Evolutionary conservation across 202 grass and related monocot genomes (phyloP).

Genomic region (Carex arenaria): DNA sequence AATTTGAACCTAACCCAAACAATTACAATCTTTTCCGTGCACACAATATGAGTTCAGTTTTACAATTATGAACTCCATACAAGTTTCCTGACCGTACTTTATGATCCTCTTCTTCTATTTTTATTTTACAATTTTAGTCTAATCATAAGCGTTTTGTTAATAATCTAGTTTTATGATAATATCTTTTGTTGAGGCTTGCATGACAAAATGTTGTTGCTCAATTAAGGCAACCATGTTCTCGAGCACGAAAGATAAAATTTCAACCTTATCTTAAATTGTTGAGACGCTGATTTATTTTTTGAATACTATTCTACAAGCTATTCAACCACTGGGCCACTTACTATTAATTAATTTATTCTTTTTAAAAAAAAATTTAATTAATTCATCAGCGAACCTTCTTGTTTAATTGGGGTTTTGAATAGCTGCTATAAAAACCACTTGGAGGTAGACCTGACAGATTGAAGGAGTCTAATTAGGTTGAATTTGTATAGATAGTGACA

Average conservation of each 20-base stretch:
- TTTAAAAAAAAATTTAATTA: neutral
- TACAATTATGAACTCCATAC: neutral
- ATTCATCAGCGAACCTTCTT: neutral
- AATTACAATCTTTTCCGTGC: too few species aligned
- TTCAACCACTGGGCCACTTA: neutral
- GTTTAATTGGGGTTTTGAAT: neutral
- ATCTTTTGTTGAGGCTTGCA: constrained; percentile 2
- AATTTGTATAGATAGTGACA: neutral
- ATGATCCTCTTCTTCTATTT: neutral
- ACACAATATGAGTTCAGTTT: neutral
- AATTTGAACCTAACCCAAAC: too few species aligned
- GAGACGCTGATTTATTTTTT: neutral
- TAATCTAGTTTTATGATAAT: neutral
- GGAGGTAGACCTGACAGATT: neutral
- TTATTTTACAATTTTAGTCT: neutral
- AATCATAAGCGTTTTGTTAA: neutral
- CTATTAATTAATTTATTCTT: neutral
- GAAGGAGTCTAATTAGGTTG: neutral
- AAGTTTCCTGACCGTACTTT: neutral
- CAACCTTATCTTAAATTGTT: neutral
- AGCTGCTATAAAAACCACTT: neutral
- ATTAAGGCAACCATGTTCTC: constrained; percentile 7
- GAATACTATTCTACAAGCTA: neutral
- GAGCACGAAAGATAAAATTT: neutral
- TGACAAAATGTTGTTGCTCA: neutral